phyloP scores from a whole-genome alignment of 768 basidiomycete genomes.

The Daedaleopsis nitida region DNA sequence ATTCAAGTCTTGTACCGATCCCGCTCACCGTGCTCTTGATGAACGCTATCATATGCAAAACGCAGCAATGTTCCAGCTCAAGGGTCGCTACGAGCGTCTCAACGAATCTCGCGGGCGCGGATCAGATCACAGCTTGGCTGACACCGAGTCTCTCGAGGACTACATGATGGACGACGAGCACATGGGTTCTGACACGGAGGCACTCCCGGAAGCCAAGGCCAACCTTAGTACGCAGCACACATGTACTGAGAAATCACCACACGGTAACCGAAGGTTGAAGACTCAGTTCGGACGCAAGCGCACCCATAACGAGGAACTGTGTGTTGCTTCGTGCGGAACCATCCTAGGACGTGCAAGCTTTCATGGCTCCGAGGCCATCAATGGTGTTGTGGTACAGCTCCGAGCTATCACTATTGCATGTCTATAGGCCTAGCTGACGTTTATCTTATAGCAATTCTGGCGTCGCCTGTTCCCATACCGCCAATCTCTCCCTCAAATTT shows the following conservation, averaged over 20 bases:
- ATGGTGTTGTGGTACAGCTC: slow-evolving; percentile 12
- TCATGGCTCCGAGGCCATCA: slow-evolving; percentile 26
- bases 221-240: neutral
- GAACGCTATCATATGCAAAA: neutral
- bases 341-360: slow-evolving; percentile 21
- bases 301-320: slow-evolving; percentile 28
- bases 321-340: slow-evolving; percentile 25
- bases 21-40: neutral
- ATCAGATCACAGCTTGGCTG: too few relatives aligned
- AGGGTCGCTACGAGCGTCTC: neutral
- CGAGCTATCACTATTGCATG: neutral
- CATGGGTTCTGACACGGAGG: neutral
- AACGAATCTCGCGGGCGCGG: neutral
- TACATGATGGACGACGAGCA: neutral
- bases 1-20: neutral
- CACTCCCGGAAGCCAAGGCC: neutral
- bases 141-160: neutral
- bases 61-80: slow-evolving; percentile 1
- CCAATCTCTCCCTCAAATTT: slow-evolving; percentile 21
- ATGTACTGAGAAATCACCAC: neutral
- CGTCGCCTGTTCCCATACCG: slow-evolving; percentile 4
- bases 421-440: slow-evolving; percentile 9
- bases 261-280: neutral
- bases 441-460: slow-evolving; percentile 4
- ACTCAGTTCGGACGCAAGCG: slow-evolving; percentile 25